These are phyloP conservation scores for Fusarium penzigii DNA, from an alignment of 2,329 filamentous ascomycete genomes.

Conservation along the genomic window DNA sequence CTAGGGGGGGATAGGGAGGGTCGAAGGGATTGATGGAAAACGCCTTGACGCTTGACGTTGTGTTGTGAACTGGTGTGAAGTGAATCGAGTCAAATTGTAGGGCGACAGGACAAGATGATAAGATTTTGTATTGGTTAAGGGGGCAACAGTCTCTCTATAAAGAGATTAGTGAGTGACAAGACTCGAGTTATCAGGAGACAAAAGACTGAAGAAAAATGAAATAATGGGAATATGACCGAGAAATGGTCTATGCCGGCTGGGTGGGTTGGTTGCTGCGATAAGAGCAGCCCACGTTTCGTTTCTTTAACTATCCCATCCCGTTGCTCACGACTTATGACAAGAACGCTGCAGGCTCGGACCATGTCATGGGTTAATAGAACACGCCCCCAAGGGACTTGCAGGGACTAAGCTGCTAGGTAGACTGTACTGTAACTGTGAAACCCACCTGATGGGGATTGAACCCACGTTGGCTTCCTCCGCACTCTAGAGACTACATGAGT, in stretches of 20 bases:
- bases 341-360: too few relatives aligned
- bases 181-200: constrained; percentile 1
- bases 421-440: neutral
- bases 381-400: constrained; percentile 22
- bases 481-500: neutral
- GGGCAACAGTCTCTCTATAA: neutral
- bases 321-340: too few relatives aligned
- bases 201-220: neutral
- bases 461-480: neutral
- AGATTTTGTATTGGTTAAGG: neutral
- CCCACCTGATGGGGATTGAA: neutral
- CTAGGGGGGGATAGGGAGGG: neutral
- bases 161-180: constrained; percentile 2
- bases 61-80: too few relatives aligned
- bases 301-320: constrained; percentile 1
- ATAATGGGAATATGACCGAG: neutral
- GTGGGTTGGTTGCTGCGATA: constrained; percentile 8
- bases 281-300: constrained; percentile 18
- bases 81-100: too few relatives aligned
- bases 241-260: neutral
- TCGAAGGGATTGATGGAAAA: constrained; percentile 3
- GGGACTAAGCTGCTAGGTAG: neutral
- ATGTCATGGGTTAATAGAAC: too few relatives aligned
- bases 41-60: too few relatives aligned
- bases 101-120: neutral